Evolutionary conservation across 345 rosid genomes (phyloP).

Genomic region (Dimocarpus longan): DNA sequence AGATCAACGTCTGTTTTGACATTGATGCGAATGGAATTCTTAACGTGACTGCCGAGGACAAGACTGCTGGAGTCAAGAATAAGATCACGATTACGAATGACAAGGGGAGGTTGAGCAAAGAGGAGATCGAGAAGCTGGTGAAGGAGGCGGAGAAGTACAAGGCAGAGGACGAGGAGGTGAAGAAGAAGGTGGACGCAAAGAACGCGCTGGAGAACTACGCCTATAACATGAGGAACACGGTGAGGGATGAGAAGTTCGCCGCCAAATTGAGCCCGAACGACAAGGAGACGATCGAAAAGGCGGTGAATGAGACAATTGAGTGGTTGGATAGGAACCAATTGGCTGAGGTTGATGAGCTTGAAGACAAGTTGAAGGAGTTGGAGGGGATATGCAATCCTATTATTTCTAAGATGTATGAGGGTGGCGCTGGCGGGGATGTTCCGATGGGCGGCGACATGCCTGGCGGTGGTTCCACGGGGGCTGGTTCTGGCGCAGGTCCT

Average conservation of each 20-base stretch:
- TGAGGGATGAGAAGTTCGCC: conserved; percentile 43
- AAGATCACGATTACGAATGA: conserved; percentile 50
- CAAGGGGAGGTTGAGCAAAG: conserved; percentile 49
- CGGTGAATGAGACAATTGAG: conserved; percentile 40
- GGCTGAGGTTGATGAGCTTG: conserved; percentile 48
- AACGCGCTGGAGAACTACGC: conserved; percentile 47
- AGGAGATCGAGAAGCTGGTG: conserved; percentile 48
- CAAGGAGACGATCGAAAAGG: conserved; percentile 42
- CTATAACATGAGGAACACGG: conserved; percentile 47
- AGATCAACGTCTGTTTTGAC: conserved; percentile 44
- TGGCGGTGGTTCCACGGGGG: conserved; percentile 17
- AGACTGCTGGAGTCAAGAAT: conserved; percentile 50
- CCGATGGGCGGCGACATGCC: conserved; percentile 19
- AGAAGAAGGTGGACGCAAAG: conserved; percentile 51
- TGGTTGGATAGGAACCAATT: conserved; percentile 49
- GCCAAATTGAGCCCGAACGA: conserved; percentile 33
- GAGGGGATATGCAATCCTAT: conserved; percentile 47
- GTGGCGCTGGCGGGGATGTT: conserved; percentile 23
- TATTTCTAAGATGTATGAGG: conserved; percentile 46
- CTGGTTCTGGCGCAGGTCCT: conserved; percentile 40
- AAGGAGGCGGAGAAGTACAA: conserved; percentile 51
- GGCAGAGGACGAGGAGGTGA: conserved; percentile 48
- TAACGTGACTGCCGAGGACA: conserved; percentile 46
- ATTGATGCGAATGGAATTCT: conserved; percentile 48
- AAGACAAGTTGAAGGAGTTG: conserved; percentile 47